Base-by-base conservation (phyloP, 78 protist genomes). In the Chrysochromulina parva region DNA sequence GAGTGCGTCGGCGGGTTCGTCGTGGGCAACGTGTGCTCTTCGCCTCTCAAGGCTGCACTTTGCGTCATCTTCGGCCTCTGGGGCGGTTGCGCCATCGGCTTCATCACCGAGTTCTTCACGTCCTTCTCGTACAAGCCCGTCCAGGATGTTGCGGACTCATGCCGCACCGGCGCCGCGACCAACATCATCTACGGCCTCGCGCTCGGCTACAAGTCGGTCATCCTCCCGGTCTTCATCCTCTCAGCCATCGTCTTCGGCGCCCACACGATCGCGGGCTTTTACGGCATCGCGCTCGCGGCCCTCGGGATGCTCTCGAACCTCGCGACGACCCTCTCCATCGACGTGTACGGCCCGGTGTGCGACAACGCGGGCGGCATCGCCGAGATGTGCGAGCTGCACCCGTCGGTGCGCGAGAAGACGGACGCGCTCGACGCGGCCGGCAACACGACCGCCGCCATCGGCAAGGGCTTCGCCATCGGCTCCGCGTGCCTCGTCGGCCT, bases 361-460 rank as follows among this genome's bases (percentile, higher is more conserved):
- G 96, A 95, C 88, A 95, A 95, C 73, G 96, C 96, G 54, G 96
- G 96, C 38, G 96, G 96, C 28, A 78, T 95, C n/a, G 95, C 94
- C 53, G 96, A 95, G 90, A 95, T 95, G 96, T 13, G 60, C 54
- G 91, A 71, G 57, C 28, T 76, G 53, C 73, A 38, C 28, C 0
- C 74, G 57, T 3, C 1, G 52, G 90, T 91, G 17, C 95, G 96
- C 67, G 93, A 93, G 67, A 69, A 28, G 69, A 95, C 96, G 16
- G 96, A 95, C 86, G 87, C 91, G 14, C 92, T 95, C 58, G 96
- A 95, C 50, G 96, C 96, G 3, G 94, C 94, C 4, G 96, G 96
- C 47, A 95, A 95, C 94, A 95, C 96, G 66, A 95, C 95, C 2
- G 96, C 96, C 13, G 96, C 96, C 54, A 93, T 93, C 73, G 96